Percentiles rank a stretch among this genome's conserved stretches.
These are phyloP conservation scores for Thelonectria olida DNA, from an alignment of 2,329 filamentous ascomycete species.

Conservation along the genomic window DNA sequence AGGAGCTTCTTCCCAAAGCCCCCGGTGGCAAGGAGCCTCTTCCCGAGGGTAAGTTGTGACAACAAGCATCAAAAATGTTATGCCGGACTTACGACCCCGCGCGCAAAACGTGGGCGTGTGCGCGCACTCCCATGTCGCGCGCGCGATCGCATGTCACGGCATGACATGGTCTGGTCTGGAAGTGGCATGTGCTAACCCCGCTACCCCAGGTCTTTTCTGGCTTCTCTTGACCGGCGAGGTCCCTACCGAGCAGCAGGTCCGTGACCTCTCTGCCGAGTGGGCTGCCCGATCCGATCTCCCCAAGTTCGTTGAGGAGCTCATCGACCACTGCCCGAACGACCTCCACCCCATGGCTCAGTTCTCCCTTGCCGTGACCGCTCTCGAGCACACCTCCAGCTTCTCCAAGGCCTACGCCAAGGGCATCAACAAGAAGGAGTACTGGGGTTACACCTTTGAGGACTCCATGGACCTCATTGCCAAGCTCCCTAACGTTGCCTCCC, in stretches of 20 bases:
- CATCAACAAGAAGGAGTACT: constrained; percentile 99
- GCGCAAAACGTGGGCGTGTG: constrained; percentile 1
- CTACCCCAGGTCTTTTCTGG: constrained; percentile 88
- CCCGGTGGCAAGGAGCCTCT: constrained; percentile 96
- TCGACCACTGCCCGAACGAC: constrained; percentile 98
- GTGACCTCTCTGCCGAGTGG: constrained; percentile 98
- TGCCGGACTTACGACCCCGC: constrained; percentile 11
- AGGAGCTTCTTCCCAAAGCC: constrained; percentile 95
- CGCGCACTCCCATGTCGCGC: not conserved
- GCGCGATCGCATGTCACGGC: not conserved
- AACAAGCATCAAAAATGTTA: not conserved
- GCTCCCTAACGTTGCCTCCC: constrained; percentile 95
- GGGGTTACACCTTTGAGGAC: constrained; percentile 99
- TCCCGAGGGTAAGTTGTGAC: constrained; percentile 75
- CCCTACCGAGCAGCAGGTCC: constrained; percentile 96
- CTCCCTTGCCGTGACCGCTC: constrained; percentile 95
- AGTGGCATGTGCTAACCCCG: constrained; percentile 24
- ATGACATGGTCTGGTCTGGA: not conserved
- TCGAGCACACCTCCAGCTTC: constrained; percentile 98
- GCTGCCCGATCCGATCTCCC: constrained; percentile 95
- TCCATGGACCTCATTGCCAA: constrained; percentile 99
- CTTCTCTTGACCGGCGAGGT: constrained; percentile 98
- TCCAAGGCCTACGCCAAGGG: constrained; percentile 99
- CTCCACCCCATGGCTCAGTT: constrained; percentile 99
- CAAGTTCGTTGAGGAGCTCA: constrained; percentile 98